These are phyloP conservation scores for Pseudocercospora pini-densiflorae DNA, from an alignment of 2,329 filamentous ascomycete species.

Conservation along the genomic window DNA sequence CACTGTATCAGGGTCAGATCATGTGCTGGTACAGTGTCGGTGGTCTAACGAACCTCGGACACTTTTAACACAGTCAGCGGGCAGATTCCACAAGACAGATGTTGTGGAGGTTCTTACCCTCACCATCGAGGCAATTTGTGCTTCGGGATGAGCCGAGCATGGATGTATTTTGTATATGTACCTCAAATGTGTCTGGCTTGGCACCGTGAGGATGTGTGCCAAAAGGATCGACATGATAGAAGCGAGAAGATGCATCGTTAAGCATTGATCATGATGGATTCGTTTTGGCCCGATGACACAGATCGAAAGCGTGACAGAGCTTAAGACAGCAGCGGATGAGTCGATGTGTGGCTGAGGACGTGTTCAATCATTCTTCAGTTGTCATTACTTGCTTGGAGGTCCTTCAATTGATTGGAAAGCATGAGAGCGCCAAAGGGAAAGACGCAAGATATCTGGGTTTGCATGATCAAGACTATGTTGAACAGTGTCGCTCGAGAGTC, in stretches of 20 bases:
- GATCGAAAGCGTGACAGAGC: neutral
- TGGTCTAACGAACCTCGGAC: neutral
- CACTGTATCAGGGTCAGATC: constrained; percentile 27
- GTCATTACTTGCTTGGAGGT: neutral
- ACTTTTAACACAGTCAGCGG: neutral
- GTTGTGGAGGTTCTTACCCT: neutral
- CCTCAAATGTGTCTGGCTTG: neutral
- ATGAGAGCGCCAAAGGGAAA: neutral
- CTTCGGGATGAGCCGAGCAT: neutral
- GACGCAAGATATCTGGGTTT: neutral
- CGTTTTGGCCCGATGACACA: too few species aligned
- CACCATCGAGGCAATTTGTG: neutral
- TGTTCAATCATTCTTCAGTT: neutral
- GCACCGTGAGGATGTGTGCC: neutral
- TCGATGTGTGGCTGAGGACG: neutral
- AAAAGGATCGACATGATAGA: neutral
- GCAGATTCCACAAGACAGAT: neutral
- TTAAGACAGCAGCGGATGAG: neutral
- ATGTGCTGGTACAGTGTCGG: neutral
- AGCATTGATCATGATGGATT: too few species aligned
- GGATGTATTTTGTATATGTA: neutral
- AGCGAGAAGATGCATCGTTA: neutral
- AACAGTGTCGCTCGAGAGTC: neutral
- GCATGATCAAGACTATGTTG: neutral
- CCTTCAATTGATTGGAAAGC: neutral